Evolutionary conservation across 805 yeast genomes (phyloP).

Genomic region (Barnettozyma vustinii): DNA sequence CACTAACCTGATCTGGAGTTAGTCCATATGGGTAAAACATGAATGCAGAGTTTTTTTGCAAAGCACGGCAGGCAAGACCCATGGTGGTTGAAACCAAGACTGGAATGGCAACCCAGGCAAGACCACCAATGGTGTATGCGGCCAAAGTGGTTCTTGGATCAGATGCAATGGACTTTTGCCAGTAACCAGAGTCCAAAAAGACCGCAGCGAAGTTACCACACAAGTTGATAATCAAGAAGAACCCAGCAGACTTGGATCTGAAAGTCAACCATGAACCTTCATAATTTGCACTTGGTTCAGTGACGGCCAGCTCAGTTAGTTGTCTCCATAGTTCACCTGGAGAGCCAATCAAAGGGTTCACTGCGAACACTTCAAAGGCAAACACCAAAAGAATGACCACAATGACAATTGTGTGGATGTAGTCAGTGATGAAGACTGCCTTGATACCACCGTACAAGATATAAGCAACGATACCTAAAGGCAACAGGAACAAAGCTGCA

Average conservation of each 20-base stretch:
- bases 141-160: constrained; percentile 80
- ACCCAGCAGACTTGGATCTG: constrained; percentile 81
- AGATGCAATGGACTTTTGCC: constrained; percentile 85
- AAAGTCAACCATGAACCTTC: constrained; percentile 86
- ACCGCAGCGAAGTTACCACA: constrained; percentile 91
- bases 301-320: constrained; percentile 53
- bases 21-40: constrained; percentile 73
- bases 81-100: constrained; percentile 75
- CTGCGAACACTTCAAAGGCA: constrained; percentile 73
- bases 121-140: constrained; percentile 83
- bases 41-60: constrained; percentile 65
- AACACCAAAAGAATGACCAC: constrained; percentile 74
- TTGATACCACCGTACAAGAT: constrained; percentile 79
- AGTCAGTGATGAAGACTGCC: constrained; percentile 78
- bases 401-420: constrained; percentile 75
- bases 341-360: constrained; percentile 67
- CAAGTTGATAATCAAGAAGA: constrained; percentile 81
- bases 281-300: constrained; percentile 65
- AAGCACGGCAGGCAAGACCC: constrained; percentile 79
- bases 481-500: constrained; percentile 79
- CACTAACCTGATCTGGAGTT: constrained; percentile 61
- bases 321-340: constrained; percentile 77
- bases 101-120: constrained; percentile 91
- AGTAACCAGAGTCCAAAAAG: constrained; percentile 80
- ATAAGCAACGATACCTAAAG: constrained; percentile 71